Conservation (phyloP, 768 basidiomycete genomes). For the Mycena chlorophos region DNA sequence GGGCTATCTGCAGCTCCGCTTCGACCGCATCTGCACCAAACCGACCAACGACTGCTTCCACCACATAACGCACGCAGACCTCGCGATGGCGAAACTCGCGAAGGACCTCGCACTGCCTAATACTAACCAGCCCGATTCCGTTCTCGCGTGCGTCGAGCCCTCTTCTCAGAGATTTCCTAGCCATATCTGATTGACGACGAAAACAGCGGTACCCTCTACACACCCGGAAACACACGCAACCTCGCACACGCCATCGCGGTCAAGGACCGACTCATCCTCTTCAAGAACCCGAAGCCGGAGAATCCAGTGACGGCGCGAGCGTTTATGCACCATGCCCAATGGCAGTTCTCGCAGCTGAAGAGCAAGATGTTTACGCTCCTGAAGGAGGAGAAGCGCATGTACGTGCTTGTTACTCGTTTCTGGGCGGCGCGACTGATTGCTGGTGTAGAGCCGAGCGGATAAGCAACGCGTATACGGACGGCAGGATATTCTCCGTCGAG, state of each 20-base stretch:
- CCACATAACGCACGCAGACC: slow-evolving; percentile 42
- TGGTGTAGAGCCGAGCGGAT: slow-evolving; percentile 40
- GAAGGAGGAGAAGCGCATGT: slow-evolving; percentile 26
- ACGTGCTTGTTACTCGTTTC: background rate
- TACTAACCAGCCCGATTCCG: slow-evolving; percentile 21
- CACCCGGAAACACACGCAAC: slow-evolving; percentile 23
- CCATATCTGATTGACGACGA: background rate
- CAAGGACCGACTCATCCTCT: background rate
- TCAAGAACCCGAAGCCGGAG: background rate
- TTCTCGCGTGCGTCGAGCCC: slow-evolving; percentile 31
- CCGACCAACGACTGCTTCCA: slow-evolving; percentile 32
- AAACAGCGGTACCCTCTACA: slow-evolving; percentile 36
- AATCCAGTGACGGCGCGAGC: background rate
- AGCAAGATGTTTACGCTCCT: slow-evolving; percentile 14
- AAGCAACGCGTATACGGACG: slow-evolving; percentile 51
- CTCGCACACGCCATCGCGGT: background rate
- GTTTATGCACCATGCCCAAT: slow-evolving; percentile 3
- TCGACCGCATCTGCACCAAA: slow-evolving; percentile 34
- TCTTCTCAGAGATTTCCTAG: background rate
- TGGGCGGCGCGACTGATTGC: background rate
- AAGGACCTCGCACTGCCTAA: slow-evolving; percentile 34
- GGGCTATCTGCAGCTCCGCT: slow-evolving; percentile 50
- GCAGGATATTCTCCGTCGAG: slow-evolving; percentile 55
- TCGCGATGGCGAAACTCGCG: slow-evolving; percentile 45
- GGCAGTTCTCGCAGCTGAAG: slow-evolving; percentile 24